Conservation (phyloP, 2,329 filamentous ascomycete species). For the Sarocladiaceae sp. region DNA sequence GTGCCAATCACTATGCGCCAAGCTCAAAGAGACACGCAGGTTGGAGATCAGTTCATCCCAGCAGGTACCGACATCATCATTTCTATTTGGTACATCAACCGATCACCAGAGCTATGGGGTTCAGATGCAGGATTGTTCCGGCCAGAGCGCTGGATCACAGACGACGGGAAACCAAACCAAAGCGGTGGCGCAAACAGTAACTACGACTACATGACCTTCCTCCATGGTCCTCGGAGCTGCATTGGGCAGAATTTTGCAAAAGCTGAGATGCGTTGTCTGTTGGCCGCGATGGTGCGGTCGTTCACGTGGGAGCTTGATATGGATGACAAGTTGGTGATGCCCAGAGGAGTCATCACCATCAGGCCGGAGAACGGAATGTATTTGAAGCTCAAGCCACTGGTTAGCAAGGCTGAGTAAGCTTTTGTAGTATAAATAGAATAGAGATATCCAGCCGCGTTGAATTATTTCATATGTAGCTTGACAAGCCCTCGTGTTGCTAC, state of each 20-base stretch:
- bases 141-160: slow-evolving; percentile 59
- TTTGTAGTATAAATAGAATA: too few species aligned
- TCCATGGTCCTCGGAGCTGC: slow-evolving; percentile 46
- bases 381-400: slow-evolving; percentile 36
- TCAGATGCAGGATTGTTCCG: slow-evolving; percentile 58
- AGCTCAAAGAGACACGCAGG: slow-evolving; percentile 47
- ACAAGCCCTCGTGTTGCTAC: too few species aligned
- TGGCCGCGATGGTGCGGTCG: slow-evolving; percentile 59
- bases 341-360: slow-evolving; percentile 59
- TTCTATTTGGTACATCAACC: slow-evolving; percentile 54
- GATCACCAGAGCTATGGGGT: slow-evolving; percentile 59
- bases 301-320: slow-evolving; percentile 54
- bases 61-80: slow-evolving; percentile 59
- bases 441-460: too few species aligned
- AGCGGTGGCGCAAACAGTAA: slow-evolving; percentile 64
- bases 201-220: slow-evolving; percentile 68
- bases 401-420: neutral
- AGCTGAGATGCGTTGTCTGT: slow-evolving; percentile 65
- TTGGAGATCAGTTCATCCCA: slow-evolving; percentile 55
- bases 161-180: slow-evolving; percentile 45
- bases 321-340: slow-evolving; percentile 51
- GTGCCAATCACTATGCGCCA: slow-evolving; percentile 59
- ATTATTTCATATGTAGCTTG: too few species aligned
- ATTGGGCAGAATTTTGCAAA: slow-evolving; percentile 52
- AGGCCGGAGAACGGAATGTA: slow-evolving; percentile 61